Conservation (phyloP, 805 yeast genomes). For the Wickerhamomyces hampshirensis region DNA sequence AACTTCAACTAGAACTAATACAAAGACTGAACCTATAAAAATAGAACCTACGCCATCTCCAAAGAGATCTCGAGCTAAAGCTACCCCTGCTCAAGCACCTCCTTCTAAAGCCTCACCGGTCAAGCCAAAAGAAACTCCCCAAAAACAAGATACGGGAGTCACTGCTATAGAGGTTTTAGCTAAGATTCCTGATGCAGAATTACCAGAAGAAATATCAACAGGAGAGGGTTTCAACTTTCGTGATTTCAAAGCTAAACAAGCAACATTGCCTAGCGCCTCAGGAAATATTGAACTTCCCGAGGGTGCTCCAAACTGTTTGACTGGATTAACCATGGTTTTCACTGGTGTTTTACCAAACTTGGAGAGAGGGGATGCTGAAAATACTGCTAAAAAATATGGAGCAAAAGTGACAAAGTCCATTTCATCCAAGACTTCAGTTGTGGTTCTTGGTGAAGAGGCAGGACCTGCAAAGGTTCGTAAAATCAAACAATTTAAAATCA, state of each 20-base stretch:
- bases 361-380: conserved; percentile 71
- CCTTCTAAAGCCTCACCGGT: no score
- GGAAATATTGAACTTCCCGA: conserved; percentile 57
- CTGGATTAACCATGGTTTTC: conserved; percentile 88
- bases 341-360: conserved; percentile 84
- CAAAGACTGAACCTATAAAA: conserved; percentile 4
- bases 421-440: conserved; percentile 79
- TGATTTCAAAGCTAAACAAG: conserved; percentile 49
- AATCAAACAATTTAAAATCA: conserved; percentile 66
- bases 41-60: conserved; percentile 3
- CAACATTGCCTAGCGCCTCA: conserved; percentile 28
- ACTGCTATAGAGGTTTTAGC: conserved; percentile 54
- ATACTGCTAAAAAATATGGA: conserved; percentile 79
- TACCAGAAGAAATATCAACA: conserved; percentile 45
- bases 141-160: conserved; percentile 14
- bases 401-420: conserved; percentile 86
- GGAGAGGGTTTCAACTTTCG: conserved; percentile 48
- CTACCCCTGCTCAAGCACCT: conserved; percentile 5
- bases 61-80: conserved; percentile 3
- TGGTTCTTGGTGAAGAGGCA: conserved; percentile 92
- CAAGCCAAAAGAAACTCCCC: conserved; percentile 3
- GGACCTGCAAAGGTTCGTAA: conserved; percentile 91
- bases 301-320: conserved; percentile 80
- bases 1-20: conserved; percentile 2
- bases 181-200: conserved; percentile 69